Evolutionary conservation across 176 grass and related monocot genomes (phyloP), one percentile per base, ranked within the genome.

Genomic region (Lolium rigidum): DNA sequence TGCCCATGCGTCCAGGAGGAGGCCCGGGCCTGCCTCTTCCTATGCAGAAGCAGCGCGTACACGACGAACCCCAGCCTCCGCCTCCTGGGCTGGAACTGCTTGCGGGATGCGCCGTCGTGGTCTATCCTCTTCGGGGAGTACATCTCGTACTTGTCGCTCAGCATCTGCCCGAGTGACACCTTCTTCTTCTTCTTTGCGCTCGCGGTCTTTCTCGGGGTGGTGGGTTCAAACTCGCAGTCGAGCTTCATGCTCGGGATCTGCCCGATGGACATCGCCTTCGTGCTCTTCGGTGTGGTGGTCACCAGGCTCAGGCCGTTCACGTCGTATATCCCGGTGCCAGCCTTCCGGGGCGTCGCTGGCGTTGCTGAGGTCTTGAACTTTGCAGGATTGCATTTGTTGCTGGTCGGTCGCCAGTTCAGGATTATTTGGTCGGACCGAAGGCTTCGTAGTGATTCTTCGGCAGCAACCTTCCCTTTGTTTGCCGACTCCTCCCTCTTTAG

Each of bases 171-270:
- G 0, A 99, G 92, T 0, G 97, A 96, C 21, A 94, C 85, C 70
- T 87, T 95, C 63, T 82, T 95, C 64, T 74, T 83, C 77, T 52
- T 75, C 63, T 76, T 87, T 22, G 84, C 9, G 4, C 62, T 67
- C 0, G 62, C 18, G 17, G 13, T 78, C 75, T 69, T 90, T n/a
- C 80, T 20, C 5, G 56, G 18, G 20, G 51, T 7, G n/a, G 56
- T 21, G 12, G 52, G 39, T 17, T 93, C 97, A 1, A 88, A 55
- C 80, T 94, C 90, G 0, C 59, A 78, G 54, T 82, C 92, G 38
- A 99, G 84, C 71, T 99, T 99, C 92, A 88, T 99, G 82, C 83
- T 96, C n/a, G 96, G 88, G 79, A 99, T 99, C 88, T 99, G 88
- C 2, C 97, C 97, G 56, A 99, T 96, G 38, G 97, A 99, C 81